Conservation (phyloP, 2,329 filamentous ascomycete species). For the Helotiales sp. region DNA sequence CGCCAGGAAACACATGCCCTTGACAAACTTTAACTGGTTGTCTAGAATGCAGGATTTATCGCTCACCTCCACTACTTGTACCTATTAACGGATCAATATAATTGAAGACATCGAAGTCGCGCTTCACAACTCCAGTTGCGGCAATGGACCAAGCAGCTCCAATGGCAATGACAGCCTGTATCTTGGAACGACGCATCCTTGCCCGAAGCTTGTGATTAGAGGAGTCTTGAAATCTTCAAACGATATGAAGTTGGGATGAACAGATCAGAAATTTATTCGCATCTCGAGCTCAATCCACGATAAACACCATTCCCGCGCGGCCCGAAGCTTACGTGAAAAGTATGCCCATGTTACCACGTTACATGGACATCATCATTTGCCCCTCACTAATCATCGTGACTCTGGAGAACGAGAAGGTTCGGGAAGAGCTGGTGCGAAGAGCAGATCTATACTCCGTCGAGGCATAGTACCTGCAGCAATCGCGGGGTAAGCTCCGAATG, state of each 20-base stretch:
- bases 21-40: neutral
- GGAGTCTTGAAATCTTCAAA: neutral
- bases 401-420: neutral
- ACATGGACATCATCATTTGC: neutral
- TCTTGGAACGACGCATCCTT: neutral
- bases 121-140: neutral
- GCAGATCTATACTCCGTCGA: neutral
- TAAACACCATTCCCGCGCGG: neutral
- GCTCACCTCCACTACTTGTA: slow-evolving; percentile 49
- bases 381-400: neutral
- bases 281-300: neutral
- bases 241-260: neutral
- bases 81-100: slow-evolving; percentile 55
- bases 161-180: neutral
- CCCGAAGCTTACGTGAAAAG: neutral
- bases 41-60: neutral
- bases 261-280: neutral
- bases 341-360: neutral
- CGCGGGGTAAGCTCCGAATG: neutral
- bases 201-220: neutral
- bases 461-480: neutral
- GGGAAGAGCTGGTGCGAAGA: neutral
- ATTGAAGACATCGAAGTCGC: slow-evolving; percentile 38
- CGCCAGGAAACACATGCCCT: slow-evolving; percentile 56
- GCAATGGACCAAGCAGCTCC: neutral